Evolutionary conservation across 306 rosid species (phyloP).

Genomic region (Calophaca sinica): DNA sequence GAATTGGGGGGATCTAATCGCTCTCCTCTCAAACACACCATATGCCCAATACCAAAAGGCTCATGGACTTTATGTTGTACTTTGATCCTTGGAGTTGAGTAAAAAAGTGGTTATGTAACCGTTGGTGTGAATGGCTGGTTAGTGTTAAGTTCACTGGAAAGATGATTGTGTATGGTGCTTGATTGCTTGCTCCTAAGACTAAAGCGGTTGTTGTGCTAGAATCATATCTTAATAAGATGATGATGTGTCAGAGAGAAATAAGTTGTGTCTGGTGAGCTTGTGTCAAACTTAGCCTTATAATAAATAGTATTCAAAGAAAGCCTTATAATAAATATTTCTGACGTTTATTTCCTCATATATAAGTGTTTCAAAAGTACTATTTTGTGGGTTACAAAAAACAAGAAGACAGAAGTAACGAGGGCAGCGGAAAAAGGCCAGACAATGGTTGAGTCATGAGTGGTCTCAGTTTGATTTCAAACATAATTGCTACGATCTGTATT

Average conservation of each 20-base stretch:
- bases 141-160: background rate
- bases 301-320: no score
- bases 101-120: background rate
- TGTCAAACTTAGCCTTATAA: background rate
- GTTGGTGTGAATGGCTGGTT: background rate
- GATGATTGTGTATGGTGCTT: background rate
- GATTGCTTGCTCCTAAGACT: background rate
- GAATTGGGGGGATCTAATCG: no score
- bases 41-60: no score
- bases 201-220: constrained; percentile 10
- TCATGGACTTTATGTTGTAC: no score
- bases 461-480: constrained; percentile 20
- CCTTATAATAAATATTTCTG: constrained; percentile 21
- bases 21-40: no score
- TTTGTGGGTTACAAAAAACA: constrained; percentile 1
- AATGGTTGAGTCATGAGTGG: constrained; percentile 15
- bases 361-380: constrained; percentile 21
- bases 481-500: constrained; percentile 13
- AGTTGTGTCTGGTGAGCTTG: no score
- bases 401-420: background rate
- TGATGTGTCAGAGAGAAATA: background rate
- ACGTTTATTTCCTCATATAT: background rate
- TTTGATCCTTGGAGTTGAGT: constrained; percentile 14
- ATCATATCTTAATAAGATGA: constrained; percentile 4
- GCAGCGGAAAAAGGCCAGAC: background rate